phyloP scores from a whole-genome alignment of 2,329 filamentous ascomycete genomes.

The Fusarium sp. region DNA sequence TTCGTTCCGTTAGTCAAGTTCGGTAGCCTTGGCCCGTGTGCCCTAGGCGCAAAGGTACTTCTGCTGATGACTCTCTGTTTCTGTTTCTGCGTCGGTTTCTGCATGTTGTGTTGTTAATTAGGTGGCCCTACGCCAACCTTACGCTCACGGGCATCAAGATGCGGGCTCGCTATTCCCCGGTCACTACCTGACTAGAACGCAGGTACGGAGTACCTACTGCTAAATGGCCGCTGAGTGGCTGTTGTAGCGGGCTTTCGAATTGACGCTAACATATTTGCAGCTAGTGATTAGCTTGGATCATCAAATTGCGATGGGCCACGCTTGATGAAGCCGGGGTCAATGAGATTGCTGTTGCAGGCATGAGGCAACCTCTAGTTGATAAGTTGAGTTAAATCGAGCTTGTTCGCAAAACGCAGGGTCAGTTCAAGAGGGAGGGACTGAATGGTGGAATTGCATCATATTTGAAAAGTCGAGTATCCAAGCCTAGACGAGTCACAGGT shows the following conservation, averaged over 20 bases:
- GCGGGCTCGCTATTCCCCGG: not conserved
- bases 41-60: conserved; percentile 12
- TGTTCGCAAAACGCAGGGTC: conserved; percentile 1
- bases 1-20: conserved; percentile 1
- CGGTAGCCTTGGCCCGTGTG: conserved; percentile 15
- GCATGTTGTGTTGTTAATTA: conserved; percentile 18
- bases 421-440: not conserved
- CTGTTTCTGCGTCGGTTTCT: not conserved
- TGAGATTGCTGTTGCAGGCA: conserved; percentile 42
- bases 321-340: conserved; percentile 36
- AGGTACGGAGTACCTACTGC: conserved; percentile 28
- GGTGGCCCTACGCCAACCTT: conserved; percentile 14
- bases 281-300: conserved; percentile 31
- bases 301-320: conserved; percentile 40
- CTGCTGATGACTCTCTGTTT: not conserved
- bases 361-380: conserved; percentile 29
- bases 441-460: conserved; percentile 18
- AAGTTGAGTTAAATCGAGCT: not conserved
- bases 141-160: conserved; percentile 7
- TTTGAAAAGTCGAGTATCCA: not conserved
- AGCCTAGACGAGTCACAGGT: not conserved
- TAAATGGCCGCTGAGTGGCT: conserved; percentile 34
- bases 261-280: conserved; percentile 11
- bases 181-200: conserved; percentile 32
- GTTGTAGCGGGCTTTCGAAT: conserved; percentile 14